Evolutionary conservation across 78 protist genomes (phyloP).

Genomic region (Speleostelium caveatum): DNA sequence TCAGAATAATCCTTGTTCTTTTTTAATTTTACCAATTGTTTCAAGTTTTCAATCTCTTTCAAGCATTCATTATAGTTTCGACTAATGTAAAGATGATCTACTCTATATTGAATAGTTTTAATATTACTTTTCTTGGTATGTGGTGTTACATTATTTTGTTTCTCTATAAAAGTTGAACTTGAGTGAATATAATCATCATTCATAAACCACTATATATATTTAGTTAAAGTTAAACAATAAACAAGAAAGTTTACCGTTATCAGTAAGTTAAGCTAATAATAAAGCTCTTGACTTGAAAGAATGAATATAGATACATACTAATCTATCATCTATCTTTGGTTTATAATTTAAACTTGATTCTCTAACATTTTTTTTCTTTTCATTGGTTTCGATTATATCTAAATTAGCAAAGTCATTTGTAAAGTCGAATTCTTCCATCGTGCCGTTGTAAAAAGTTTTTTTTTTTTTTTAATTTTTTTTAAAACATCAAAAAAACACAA

Average conservation of each 20-base stretch:
- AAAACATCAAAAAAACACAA: too few relatives aligned
- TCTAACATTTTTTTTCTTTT: conserved; percentile 3
- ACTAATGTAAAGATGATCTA: conserved; percentile 23
- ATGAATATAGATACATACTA: conserved; percentile 39
- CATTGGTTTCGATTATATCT: neutral
- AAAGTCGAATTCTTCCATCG: conserved; percentile 42
- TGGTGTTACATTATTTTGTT: neutral
- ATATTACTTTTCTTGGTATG: conserved; percentile 4
- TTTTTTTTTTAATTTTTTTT: too few relatives aligned
- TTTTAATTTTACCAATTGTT: conserved; percentile 1
- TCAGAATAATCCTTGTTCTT: conserved; percentile 32
- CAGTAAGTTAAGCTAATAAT: too few relatives aligned
- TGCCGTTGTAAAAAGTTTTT: neutral
- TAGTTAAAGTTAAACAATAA: too few relatives aligned
- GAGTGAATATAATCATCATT: neutral
- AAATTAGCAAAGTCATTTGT: conserved; percentile 40
- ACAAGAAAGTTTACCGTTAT: too few relatives aligned
- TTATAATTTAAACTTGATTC: conserved; percentile 33
- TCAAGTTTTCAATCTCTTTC: neutral
- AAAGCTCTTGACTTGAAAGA: too few relatives aligned
- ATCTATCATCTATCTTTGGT: conserved; percentile 43
- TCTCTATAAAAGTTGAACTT: neutral
- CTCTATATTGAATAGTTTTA: neutral
- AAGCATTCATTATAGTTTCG: conserved; percentile 21
- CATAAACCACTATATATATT: conserved; percentile 17